Evolutionary conservation across 306 rosid species (phyloP), one percentile per base, ranked within the genome.

Genomic region (Calophaca sinica): DNA sequence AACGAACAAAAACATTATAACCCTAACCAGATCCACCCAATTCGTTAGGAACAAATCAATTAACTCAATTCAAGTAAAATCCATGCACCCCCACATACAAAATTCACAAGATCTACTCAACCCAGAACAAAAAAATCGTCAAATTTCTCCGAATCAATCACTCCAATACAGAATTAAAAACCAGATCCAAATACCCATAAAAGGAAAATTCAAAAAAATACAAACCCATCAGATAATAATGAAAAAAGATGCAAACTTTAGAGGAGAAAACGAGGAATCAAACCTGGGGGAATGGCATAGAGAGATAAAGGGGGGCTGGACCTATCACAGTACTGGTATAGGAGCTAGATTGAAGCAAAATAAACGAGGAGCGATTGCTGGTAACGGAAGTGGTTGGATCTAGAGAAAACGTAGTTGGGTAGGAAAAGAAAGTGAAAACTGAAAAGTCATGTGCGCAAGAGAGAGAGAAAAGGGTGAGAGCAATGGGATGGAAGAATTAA

Each of bases 221-320:
- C 4, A 4, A 9, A 26, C 2, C 4, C 35, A 55, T 63, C 20
- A 53, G 1, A 55, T 28, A 2, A 35, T 7, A 7, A 26, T 5
- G 5, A 1, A 29, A 36, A 55, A 2, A 51, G 59, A 7, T 0
- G 44, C 36, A 15, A 8, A 62, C 2, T 28, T 60, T 6, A 3
- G 42, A 45, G 41, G 0, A 6, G 36, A 57, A 79, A 54, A 20
- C 0, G 53, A 49, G 13, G 38, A 70, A 75, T 2, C 42, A 33
- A 39, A 79, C 84, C 84, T 79, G 84, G 42, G 64, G 87, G 68
- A 71, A 79, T 83, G 81, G 87, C 87, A 83, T 83, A 83, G 87
- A 79, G 84, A 73, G 52, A 44, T 33, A 70, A 36, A 35, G 63
- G 38, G 73, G 20, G 4, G 2, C 26, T 10, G 33, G 45, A 62